Conservation (phyloP, 78 protist genomes). For the Dictyostelium brefeldianum region DNA sequence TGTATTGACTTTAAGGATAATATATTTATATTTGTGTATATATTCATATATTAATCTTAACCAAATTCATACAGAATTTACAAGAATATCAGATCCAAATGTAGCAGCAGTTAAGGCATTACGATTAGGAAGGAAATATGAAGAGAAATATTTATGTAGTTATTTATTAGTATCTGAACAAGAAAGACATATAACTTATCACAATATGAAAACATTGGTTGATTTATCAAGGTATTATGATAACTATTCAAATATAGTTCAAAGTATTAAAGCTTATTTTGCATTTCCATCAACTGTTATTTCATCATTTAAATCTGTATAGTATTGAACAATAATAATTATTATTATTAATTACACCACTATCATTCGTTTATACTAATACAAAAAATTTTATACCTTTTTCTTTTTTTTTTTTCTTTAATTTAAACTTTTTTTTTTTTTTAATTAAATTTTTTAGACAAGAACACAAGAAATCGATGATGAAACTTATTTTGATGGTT, state of each 20-base stretch:
- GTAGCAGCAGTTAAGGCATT: conserved; percentile 68
- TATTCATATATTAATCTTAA: not conserved
- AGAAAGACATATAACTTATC: conserved; percentile 13
- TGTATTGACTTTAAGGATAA: not conserved
- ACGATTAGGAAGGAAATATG: conserved; percentile 13
- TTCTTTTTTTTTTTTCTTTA: not conserved
- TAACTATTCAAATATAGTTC: conserved; percentile 10
- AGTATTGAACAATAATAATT: not conserved
- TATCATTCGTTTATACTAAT: not conserved
- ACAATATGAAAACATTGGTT: conserved; percentile 13
- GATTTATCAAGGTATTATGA: not conserved
- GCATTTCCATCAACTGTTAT: conserved; percentile 30
- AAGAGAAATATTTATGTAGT: conserved; percentile 59
- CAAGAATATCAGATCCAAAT: conserved; percentile 47
- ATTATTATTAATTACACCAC: not conserved
- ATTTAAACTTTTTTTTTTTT: not conserved
- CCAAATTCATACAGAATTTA: conserved; percentile 1
- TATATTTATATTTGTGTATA: not conserved
- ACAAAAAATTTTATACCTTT: not conserved
- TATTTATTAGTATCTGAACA: conserved; percentile 4
- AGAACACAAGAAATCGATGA: conserved; percentile 20
- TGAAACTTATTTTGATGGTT: conserved; percentile 42
- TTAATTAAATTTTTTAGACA: not conserved
- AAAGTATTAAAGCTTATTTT: conserved; percentile 22
- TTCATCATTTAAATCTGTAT: conserved; percentile 20